phyloP scores from a whole-genome alignment of 768 basidiomycete species.

The Amanita muscaria region DNA sequence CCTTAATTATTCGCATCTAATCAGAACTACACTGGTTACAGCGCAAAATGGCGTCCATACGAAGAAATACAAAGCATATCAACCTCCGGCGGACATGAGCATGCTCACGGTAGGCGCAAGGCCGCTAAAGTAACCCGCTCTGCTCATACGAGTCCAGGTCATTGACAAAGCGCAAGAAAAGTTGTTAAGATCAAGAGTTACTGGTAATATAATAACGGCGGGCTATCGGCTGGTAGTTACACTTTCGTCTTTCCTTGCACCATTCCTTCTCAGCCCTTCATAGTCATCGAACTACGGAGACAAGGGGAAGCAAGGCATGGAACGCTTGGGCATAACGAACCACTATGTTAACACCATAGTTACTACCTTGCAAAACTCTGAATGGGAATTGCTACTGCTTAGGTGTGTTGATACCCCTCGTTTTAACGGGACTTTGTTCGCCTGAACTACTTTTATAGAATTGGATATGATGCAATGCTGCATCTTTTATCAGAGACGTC shows the following conservation, averaged over 20 bases:
- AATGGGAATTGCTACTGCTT: conserved; percentile 59
- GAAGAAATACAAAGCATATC: conserved; percentile 2
- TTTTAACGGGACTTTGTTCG: neutral
- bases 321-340: conserved; percentile 41
- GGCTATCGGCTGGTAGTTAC: conserved; percentile 58
- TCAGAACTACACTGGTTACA: conserved; percentile 42
- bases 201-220: conserved; percentile 51
- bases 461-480: conserved; percentile 69
- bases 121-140: neutral
- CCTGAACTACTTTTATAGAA: conserved; percentile 32
- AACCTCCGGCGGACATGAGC: conserved; percentile 29
- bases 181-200: conserved; percentile 35
- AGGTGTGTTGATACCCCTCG: conserved; percentile 33
- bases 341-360: conserved; percentile 69
- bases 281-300: conserved; percentile 27
- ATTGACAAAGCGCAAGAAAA: conserved; percentile 53
- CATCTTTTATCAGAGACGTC: conserved; percentile 71
- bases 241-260: neutral
- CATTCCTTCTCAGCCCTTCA: conserved; percentile 5
- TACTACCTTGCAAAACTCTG: conserved; percentile 50
- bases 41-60: conserved; percentile 15
- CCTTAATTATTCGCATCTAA: conserved; percentile 23
- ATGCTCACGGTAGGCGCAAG: conserved; percentile 31
- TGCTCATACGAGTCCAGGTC: conserved; percentile 29
- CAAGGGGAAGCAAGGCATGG: conserved; percentile 29